Base-by-base conservation (phyloP, 257 asterid genomes). In the Solanum ossicruentum region DNA sequence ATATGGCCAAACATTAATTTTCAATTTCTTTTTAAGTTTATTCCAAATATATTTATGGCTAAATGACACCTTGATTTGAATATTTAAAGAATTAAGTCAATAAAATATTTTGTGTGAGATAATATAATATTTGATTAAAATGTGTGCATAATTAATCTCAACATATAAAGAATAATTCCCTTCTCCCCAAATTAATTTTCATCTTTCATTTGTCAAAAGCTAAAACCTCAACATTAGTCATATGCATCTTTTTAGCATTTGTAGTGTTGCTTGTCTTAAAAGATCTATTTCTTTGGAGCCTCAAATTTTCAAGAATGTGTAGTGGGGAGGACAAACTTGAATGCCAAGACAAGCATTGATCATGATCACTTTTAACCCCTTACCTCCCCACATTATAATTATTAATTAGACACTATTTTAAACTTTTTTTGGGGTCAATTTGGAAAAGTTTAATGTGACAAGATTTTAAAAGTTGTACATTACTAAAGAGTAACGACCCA, bases 251-350 rank as follows among this genome's bases (percentile, higher is more conserved):
- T 72, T 78, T 70, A 32, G 71, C 26, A 6, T 32, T 58, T 67
- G 65, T 26, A 20, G 3, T 23, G 13, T 85, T 88, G 70, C 90
- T 88, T 88, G 82, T 78, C 88, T 83, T 88, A 18, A 84, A 88
- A 83, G 87, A 41, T 83, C 12, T 71, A n/a, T 28, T 70, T 49
- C 39, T 57, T 21, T 39, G 28, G 51, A 52, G 23, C 75, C 58
- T 75, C 81, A 49, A 55, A n/a, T 32, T 61, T 58, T 43, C 60
- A 65, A 78, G 8, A 65, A 11, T 70, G 43, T 39, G 36, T 79
- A 66, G 80, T 79, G 83, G 84, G 84, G 21, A 66, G 52, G 61
- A 69, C 85, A 69, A 26, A 60, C 85, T 88, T 88, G 12, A 85
- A 79, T 79, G 41, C 81, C 84, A 83, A 67, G 66, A 60, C 75